A percentile compares a stretch with the other conserved stretches of the same genome.
Conservation (phyloP, 2,329 filamentous ascomycete species). For the Zalaria obscura region DNA sequence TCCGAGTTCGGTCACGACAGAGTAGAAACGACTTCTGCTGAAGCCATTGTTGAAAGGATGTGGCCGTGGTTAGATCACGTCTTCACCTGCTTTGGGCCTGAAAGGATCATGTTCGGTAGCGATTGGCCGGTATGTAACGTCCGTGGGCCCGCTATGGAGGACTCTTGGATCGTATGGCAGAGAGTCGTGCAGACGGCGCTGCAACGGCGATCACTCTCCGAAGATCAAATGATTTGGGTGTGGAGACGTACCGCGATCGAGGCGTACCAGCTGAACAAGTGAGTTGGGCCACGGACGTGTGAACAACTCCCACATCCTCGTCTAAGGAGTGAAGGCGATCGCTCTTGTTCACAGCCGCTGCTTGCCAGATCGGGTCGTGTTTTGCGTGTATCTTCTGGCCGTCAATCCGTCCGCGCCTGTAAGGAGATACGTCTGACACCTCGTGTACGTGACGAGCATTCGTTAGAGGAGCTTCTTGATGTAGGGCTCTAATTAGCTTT, state of each 20-base stretch:
- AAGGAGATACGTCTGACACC: too few relatives aligned
- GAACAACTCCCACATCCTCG: too few relatives aligned
- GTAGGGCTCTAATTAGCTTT: too few relatives aligned
- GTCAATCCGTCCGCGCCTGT: too few relatives aligned
- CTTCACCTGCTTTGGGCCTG: slow-evolving; percentile 56
- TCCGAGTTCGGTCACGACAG: slow-evolving; percentile 51
- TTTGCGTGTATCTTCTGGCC: too few relatives aligned
- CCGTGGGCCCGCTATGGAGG: slow-evolving; percentile 38
- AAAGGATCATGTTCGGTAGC: slow-evolving; percentile 74
- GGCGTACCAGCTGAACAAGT: slow-evolving; percentile 42
- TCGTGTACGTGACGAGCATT: too few relatives aligned
- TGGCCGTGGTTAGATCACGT: slow-evolving; percentile 60
- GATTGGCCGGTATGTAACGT: slow-evolving; percentile 90
- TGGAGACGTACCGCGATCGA: slow-evolving; percentile 59
- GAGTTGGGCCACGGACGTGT: neutral
- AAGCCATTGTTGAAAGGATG: slow-evolving; percentile 48
- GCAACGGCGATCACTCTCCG: slow-evolving; percentile 32
- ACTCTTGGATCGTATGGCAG: slow-evolving; percentile 65
- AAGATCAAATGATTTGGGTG: slow-evolving; percentile 49
- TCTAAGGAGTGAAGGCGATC: too few relatives aligned
- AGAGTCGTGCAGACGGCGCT: slow-evolving; percentile 55
- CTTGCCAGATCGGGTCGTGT: too few relatives aligned
- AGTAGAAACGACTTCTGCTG: slow-evolving; percentile 25
- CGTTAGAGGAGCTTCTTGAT: too few relatives aligned
- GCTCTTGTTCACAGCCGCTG: too few relatives aligned